Evolutionary conservation across 352 stramenopile species (phyloP).

Genomic region (Phytophthora brassicae): DNA sequence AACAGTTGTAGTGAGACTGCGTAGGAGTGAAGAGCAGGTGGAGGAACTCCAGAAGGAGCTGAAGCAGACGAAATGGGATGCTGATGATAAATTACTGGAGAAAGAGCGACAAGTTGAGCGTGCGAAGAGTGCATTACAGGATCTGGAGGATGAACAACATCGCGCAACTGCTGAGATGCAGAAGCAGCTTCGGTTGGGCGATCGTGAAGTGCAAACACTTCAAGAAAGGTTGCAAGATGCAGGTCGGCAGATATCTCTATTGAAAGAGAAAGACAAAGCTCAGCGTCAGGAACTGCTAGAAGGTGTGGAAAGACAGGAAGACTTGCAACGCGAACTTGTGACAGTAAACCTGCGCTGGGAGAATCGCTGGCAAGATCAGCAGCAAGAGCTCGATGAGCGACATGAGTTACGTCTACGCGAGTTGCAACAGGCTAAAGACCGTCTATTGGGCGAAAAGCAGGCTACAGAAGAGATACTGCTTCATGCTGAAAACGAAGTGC

Average conservation of each 20-base stretch:
- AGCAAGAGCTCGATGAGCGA: constrained; percentile 49
- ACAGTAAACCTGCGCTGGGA: constrained; percentile 69
- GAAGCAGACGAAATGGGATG: constrained; percentile 66
- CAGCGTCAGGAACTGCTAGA: constrained; percentile 58
- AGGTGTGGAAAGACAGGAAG: constrained; percentile 58
- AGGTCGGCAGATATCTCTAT: constrained; percentile 41
- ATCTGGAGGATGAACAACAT: constrained; percentile 58
- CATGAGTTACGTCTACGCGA: constrained; percentile 57
- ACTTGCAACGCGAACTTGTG: constrained; percentile 62
- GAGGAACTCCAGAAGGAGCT: constrained; percentile 55
- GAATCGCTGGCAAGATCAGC: constrained; percentile 64
- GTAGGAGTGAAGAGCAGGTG: constrained; percentile 48
- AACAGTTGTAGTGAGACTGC: constrained; percentile 45
- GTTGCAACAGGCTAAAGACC: constrained; percentile 57
- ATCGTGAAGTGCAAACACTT: constrained; percentile 43
- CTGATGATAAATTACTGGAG: constrained; percentile 57
- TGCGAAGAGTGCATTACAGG: constrained; percentile 49
- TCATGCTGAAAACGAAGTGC: constrained; percentile 64
- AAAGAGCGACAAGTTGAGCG: constrained; percentile 63
- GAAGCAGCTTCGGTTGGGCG: constrained; percentile 50
- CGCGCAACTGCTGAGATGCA: constrained; percentile 44
- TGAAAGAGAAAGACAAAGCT: constrained; percentile 68
- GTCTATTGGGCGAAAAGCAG: constrained; percentile 57
- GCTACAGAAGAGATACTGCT: constrained; percentile 54
- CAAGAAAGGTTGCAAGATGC: constrained; percentile 57